phyloP scores from a whole-genome alignment of 139 green algal species.

The Volvox africanus region DNA sequence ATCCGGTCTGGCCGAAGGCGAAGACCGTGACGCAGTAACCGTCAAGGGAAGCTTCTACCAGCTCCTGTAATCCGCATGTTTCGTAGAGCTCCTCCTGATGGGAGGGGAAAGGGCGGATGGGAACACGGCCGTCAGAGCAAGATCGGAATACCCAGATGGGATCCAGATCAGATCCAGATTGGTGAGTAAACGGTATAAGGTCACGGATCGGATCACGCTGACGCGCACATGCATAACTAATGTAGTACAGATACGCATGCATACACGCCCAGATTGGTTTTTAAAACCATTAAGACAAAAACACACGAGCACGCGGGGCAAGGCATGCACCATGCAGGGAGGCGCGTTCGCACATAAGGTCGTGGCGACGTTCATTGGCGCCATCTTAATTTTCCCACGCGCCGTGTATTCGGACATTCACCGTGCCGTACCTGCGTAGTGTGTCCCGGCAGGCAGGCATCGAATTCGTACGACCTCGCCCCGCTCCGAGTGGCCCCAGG shows the following conservation, averaged over 20 bases:
- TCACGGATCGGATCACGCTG: neutral
- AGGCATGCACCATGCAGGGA: no score
- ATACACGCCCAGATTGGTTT: no score
- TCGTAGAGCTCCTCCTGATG: conserved; percentile 66
- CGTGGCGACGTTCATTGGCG: no score
- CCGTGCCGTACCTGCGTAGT: conserved; percentile 63
- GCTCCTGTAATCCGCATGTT: conserved; percentile 68
- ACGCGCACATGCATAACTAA: neutral
- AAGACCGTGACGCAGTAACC: conserved; percentile 81
- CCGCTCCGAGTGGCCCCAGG: conserved; percentile 17
- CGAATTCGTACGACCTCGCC: conserved; percentile 67
- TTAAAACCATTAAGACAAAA: no score
- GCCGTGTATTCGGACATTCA: no score
- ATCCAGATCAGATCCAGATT: neutral
- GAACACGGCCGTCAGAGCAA: no score
- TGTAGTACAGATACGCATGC: neutral
- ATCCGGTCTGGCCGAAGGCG: conserved; percentile 78
- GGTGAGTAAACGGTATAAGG: neutral
- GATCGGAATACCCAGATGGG: no score
- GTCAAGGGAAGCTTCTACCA: conserved; percentile 73
- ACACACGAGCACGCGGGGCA: no score
- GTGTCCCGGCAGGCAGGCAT: conserved; percentile 68
- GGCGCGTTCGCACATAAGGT: no score
- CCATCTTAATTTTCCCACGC: no score
- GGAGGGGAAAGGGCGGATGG: no score